Evolutionary conservation across 2,329 filamentous ascomycete genomes (phyloP).

Genomic region (Neonectria hederae): DNA sequence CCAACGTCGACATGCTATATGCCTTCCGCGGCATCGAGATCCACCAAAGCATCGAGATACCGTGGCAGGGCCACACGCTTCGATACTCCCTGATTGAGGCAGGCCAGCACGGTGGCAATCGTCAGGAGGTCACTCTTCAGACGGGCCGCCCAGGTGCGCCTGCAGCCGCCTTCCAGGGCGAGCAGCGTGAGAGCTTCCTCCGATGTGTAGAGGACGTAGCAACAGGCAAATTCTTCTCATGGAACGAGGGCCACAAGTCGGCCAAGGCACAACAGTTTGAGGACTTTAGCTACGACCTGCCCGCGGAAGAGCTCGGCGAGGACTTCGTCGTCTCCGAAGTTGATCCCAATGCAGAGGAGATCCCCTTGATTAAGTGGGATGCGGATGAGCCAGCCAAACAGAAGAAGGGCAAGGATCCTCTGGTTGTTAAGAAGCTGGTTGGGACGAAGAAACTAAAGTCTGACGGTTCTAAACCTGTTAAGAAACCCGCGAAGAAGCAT

Average conservation of each 20-base stretch:
- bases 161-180: background rate
- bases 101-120: constrained; percentile 60
- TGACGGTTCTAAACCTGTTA: background rate
- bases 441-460: background rate
- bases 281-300: constrained; percentile 41
- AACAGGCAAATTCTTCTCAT: constrained; percentile 46
- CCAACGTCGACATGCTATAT: constrained; percentile 42
- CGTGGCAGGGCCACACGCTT: constrained; percentile 56
- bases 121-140: constrained; percentile 59
- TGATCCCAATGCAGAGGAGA: constrained; percentile 11
- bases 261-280: constrained; percentile 42
- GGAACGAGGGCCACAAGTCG: constrained; percentile 45
- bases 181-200: constrained; percentile 36
- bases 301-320: constrained; percentile 37
- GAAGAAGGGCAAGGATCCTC: background rate
- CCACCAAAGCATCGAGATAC: constrained; percentile 55
- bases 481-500: background rate
- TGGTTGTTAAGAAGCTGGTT: background rate
- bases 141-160: constrained; percentile 9
- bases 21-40: constrained; percentile 63
- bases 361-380: background rate
- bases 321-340: constrained; percentile 35
- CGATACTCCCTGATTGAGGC: constrained; percentile 63
- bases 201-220: constrained; percentile 44
- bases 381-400: background rate